Percentiles rank a stretch among this genome's conserved stretches.
These are phyloP conservation scores for Hypoxylon lienhwacheense DNA, from an alignment of 495 filamentous ascomycete genomes.

Conservation along the genomic window DNA sequence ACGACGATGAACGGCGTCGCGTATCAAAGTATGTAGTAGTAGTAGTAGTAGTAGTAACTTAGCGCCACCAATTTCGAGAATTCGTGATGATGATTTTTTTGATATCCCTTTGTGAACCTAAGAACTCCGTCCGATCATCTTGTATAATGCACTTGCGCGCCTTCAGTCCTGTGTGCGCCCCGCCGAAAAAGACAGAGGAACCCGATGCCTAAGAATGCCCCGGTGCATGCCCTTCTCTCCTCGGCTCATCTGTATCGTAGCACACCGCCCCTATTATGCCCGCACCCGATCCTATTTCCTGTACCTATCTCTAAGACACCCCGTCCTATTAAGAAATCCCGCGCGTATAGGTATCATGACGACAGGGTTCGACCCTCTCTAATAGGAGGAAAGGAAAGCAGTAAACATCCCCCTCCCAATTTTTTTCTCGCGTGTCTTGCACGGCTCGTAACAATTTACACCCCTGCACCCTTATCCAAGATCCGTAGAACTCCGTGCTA, in stretches of 20 bases:
- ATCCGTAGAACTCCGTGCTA: constrained; percentile 29
- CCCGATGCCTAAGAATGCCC: constrained; percentile 26
- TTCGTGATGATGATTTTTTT: no score
- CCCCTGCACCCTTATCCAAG: constrained; percentile 16
- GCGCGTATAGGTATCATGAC: constrained; percentile 22
- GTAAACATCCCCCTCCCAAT: background rate
- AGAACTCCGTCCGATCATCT: no score
- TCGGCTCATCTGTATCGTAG: no score
- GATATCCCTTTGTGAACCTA: no score
- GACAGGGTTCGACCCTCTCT: constrained; percentile 20
- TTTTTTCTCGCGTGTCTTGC: constrained; percentile 19
- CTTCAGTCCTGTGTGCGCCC: no score
- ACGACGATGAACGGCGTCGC: no score
- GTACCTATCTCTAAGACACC: constrained; percentile 8
- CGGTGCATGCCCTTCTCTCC: constrained; percentile 4
- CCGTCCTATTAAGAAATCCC: constrained; percentile 12
- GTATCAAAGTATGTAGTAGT: no score
- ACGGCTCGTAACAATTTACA: constrained; percentile 21
- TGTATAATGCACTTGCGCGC: no score
- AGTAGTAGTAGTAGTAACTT: no score
- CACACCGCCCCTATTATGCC: constrained; percentile 21
- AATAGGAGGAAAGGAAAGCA: constrained; percentile 8
- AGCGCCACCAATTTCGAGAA: no score
- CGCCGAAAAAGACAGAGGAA: no score
- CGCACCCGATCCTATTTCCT: constrained; percentile 1